A percentile compares a stretch with the other conserved stretches of the same genome.
phyloP scores from a whole-genome alignment of 208 protist genomes.

The Leishmania turanica region DNA sequence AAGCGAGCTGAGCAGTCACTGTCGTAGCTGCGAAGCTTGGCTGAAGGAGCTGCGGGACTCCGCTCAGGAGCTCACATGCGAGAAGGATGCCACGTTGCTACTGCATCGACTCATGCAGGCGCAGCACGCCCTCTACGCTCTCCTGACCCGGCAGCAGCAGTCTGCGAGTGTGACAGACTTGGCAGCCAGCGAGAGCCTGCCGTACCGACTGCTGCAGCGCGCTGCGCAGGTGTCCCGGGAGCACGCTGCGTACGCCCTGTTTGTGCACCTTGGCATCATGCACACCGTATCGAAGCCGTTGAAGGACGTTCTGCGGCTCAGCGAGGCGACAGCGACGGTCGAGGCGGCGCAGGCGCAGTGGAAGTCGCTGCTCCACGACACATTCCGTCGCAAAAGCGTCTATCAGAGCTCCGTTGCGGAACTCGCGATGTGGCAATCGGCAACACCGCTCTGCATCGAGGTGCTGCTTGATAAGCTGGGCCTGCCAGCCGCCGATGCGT shows the following conservation, averaged over 20 bases:
- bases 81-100: constrained; percentile 23
- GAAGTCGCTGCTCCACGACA: constrained; percentile 37
- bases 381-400: constrained; percentile 28
- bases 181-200: constrained; percentile 38
- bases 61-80: constrained; percentile 7
- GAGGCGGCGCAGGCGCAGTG: constrained; percentile 33
- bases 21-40: constrained; percentile 37
- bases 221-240: constrained; percentile 36
- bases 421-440: constrained; percentile 37
- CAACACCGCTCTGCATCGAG: constrained; percentile 58
- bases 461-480: constrained; percentile 44
- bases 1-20: constrained; percentile 42
- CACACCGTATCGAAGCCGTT: constrained; percentile 34
- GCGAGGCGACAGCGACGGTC: constrained; percentile 25
- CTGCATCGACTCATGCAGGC: constrained; percentile 45
- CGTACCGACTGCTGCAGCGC: constrained; percentile 41
- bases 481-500: constrained; percentile 26
- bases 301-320: constrained; percentile 40
- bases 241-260: constrained; percentile 34
- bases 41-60: constrained; percentile 23
- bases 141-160: constrained; percentile 54
- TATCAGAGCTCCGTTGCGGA: constrained; percentile 24
- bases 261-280: constrained; percentile 30
- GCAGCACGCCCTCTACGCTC: constrained; percentile 53
- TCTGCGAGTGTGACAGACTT: constrained; percentile 37